Percentiles rank a stretch among this genome's conserved stretches.
These are phyloP conservation scores for Polychaeton citri DNA, from an alignment of 2,329 filamentous ascomycete genomes.

Conservation along the genomic window DNA sequence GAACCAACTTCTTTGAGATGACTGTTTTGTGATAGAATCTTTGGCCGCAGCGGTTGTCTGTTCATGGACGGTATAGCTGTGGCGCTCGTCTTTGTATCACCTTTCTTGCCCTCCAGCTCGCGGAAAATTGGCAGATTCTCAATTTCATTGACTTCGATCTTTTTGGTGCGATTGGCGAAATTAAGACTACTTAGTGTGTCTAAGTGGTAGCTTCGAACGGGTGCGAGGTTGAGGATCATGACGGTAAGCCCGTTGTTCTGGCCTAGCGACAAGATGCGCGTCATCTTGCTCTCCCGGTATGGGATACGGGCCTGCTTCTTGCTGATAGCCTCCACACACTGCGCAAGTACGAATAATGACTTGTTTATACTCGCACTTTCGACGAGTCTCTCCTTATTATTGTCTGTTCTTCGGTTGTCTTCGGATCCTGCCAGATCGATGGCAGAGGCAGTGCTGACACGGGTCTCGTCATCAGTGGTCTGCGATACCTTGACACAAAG, in stretches of 20 bases:
- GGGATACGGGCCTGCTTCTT: constrained; percentile 64
- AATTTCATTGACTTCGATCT: constrained; percentile 88
- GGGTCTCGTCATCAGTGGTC: constrained; percentile 51
- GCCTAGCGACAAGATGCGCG: constrained; percentile 76
- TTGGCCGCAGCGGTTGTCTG: constrained; percentile 66
- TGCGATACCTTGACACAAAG: constrained; percentile 81
- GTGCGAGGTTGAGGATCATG: constrained; percentile 92
- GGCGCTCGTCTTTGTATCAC: constrained; percentile 24
- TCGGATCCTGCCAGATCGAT: constrained; percentile 94
- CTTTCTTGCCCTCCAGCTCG: constrained; percentile 19
- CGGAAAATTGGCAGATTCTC: constrained; percentile 84
- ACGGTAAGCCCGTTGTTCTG: constrained; percentile 92
- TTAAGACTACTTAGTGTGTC: constrained; percentile 90
- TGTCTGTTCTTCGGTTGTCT: constrained; percentile 87
- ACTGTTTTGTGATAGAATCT: constrained; percentile 61
- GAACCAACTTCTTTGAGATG: constrained; percentile 39
- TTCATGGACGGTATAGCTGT: constrained; percentile 25
- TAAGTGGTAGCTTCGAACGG: constrained; percentile 81
- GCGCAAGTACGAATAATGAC: constrained; percentile 82
- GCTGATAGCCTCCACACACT: constrained; percentile 91
- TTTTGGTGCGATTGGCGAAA: constrained; percentile 88
- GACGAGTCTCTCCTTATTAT: constrained; percentile 81
- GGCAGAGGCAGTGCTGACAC: constrained; percentile 74
- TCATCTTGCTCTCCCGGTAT: constrained; percentile 95
- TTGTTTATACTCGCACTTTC: constrained; percentile 98